These are phyloP conservation scores for Podaxis mareebaensis DNA, from an alignment of 768 basidiomycete genomes.

Conservation along the genomic window DNA sequence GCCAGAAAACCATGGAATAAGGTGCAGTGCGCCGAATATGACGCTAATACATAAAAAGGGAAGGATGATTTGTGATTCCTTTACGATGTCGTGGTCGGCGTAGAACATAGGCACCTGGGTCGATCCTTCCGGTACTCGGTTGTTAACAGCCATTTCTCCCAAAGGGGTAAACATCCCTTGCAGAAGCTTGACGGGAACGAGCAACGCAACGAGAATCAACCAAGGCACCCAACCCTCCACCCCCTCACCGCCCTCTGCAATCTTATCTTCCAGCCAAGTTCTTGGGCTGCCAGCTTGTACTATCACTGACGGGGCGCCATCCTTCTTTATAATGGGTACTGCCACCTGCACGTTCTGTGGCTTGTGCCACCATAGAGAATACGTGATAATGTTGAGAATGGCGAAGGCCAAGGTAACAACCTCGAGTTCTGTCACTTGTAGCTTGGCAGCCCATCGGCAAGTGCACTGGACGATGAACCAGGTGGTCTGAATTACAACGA, in stretches of 20 bases:
- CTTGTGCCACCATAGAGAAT: slow-evolving; percentile 16
- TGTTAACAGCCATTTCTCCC: background rate
- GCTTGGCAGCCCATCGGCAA: background rate
- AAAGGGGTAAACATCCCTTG: background rate
- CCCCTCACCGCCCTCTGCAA: background rate
- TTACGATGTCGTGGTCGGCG: background rate
- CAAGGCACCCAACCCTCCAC: background rate
- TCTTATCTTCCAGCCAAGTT: background rate
- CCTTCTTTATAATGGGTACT: background rate
- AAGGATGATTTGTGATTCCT: background rate
- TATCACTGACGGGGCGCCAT: background rate
- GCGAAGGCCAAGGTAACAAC: slow-evolving; percentile 12
- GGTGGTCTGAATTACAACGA: slow-evolving; percentile 23
- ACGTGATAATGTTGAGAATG: slow-evolving; percentile 3
- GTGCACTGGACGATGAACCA: slow-evolving; percentile 24
- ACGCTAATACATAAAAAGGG: background rate
- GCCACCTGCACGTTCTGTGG: slow-evolving; percentile 5
- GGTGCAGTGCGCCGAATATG: background rate
- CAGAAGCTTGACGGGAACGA: background rate
- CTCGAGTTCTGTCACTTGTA: slow-evolving; percentile 6
- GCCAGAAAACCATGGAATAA: background rate
- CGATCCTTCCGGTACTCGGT: background rate
- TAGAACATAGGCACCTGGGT: background rate
- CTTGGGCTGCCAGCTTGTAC: background rate
- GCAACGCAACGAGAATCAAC: background rate